phyloP scores from a whole-genome alignment of 306 rosid species.

The Heteromeles arbutifolia region DNA sequence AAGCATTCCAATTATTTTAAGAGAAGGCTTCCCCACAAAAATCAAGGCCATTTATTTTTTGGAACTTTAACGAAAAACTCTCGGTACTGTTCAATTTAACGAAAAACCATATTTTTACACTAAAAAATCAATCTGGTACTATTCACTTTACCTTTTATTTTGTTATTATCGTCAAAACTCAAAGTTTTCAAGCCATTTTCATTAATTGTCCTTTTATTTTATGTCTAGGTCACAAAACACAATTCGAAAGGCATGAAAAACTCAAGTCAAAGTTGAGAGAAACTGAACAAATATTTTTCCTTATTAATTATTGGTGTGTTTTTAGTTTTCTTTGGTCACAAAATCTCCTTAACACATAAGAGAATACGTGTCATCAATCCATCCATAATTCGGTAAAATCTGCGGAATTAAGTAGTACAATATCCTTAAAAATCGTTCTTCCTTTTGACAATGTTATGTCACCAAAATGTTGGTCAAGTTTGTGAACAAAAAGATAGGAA shows the following conservation, averaged over 20 bases:
- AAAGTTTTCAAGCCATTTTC: too few species aligned
- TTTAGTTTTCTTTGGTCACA: not conserved
- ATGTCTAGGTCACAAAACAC: not conserved
- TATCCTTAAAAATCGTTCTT: not conserved
- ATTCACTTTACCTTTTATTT: too few species aligned
- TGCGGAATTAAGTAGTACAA: too few species aligned
- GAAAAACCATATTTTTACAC: too few species aligned
- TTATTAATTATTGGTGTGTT: not conserved
- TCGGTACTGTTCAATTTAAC: too few species aligned
- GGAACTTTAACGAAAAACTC: too few species aligned
- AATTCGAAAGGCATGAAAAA: not conserved
- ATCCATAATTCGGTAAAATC: too few species aligned
- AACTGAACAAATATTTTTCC: not conserved
- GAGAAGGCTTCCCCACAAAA: not conserved
- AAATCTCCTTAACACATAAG: not conserved
- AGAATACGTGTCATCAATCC: not conserved
- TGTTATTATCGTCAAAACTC: too few species aligned
- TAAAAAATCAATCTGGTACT: too few species aligned
- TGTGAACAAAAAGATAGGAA: not conserved
- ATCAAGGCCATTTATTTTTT: not conserved
- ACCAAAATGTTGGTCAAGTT: not conserved
- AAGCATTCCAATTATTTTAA: not conserved
- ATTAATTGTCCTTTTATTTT: too few species aligned
- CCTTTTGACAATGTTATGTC: not conserved
- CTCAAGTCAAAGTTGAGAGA: not conserved